Conservation (phyloP, 2,329 filamentous ascomycete genomes). For the Penicillium sp. region DNA sequence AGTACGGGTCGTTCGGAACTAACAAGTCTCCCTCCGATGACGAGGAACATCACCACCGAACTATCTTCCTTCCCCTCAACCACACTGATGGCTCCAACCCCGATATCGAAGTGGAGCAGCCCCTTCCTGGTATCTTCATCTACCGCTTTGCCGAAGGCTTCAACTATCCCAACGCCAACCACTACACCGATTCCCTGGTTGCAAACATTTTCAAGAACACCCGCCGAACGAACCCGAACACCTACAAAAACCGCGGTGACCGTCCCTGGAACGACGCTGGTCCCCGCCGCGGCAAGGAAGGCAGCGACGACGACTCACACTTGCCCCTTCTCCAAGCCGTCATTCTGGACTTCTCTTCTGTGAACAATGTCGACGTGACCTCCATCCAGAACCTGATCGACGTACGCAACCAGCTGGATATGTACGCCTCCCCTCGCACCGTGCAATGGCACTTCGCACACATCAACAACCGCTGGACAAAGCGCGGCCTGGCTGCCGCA, state of each 20-base stretch:
- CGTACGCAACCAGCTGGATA: slow-evolving; percentile 87
- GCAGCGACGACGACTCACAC: slow-evolving; percentile 44
- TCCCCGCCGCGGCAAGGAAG: slow-evolving; percentile 57
- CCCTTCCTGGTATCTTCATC: slow-evolving; percentile 91
- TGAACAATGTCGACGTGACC: slow-evolving; percentile 92
- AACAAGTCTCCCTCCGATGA: slow-evolving; percentile 32
- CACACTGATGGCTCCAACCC: slow-evolving; percentile 92
- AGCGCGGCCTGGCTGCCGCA: slow-evolving; percentile 79
- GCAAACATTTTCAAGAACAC: slow-evolving; percentile 67
- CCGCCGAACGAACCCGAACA: slow-evolving; percentile 68
- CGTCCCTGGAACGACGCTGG: slow-evolving; percentile 95
- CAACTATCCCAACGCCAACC: slow-evolving; percentile 91
- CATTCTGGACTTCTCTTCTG: slow-evolving; percentile 87
- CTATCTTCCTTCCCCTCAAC: slow-evolving; percentile 81
- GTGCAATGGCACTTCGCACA: slow-evolving; percentile 97
- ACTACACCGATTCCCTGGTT: slow-evolving; percentile 77
- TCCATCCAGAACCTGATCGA: slow-evolving; percentile 91
- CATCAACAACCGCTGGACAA: slow-evolving; percentile 92
- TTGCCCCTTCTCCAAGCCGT: slow-evolving; percentile 78
- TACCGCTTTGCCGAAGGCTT: slow-evolving; percentile 93
- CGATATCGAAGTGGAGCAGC: slow-evolving; percentile 70
- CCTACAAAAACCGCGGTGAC: slow-evolving; percentile 67
- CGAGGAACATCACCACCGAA: slow-evolving; percentile 58
- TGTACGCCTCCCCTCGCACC: slow-evolving; percentile 72
- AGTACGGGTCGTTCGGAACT: slow-evolving; percentile 56